phyloP scores from a whole-genome alignment of 208 protist species.

The Leishmania guyanensis region DNA sequence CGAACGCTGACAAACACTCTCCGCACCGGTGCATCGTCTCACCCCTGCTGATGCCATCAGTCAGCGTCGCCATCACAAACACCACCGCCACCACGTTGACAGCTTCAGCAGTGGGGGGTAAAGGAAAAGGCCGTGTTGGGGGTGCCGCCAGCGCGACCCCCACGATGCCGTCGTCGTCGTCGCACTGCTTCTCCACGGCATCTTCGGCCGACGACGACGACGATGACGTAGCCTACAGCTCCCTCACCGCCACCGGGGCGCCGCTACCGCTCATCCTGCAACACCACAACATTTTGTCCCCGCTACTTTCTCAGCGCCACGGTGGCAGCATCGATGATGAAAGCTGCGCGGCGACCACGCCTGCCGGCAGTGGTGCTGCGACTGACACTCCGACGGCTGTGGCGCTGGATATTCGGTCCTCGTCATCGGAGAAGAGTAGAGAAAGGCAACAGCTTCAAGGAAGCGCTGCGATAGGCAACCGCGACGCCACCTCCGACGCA shows the following conservation, averaged over 20 bases:
- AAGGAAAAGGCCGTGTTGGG: background rate
- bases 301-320: background rate
- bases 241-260: background rate
- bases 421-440: background rate
- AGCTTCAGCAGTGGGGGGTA: background rate
- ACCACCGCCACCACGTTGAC: background rate
- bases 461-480: background rate
- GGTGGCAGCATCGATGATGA: background rate
- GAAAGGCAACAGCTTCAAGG: background rate
- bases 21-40: background rate
- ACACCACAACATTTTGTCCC: constrained; percentile 1
- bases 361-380: background rate
- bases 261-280: constrained; percentile 10
- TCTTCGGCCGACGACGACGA: constrained; percentile 5
- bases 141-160: background rate
- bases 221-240: background rate
- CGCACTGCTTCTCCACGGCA: constrained; percentile 1
- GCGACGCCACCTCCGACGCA: background rate
- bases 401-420: background rate
- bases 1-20: background rate
- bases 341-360: background rate
- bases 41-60: background rate
- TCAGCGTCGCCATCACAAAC: background rate
- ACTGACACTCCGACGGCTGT: background rate
- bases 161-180: background rate